Evolutionary conservation across 176 grass and related monocot species (phyloP).

Genomic region (Aechmea fasciata): DNA sequence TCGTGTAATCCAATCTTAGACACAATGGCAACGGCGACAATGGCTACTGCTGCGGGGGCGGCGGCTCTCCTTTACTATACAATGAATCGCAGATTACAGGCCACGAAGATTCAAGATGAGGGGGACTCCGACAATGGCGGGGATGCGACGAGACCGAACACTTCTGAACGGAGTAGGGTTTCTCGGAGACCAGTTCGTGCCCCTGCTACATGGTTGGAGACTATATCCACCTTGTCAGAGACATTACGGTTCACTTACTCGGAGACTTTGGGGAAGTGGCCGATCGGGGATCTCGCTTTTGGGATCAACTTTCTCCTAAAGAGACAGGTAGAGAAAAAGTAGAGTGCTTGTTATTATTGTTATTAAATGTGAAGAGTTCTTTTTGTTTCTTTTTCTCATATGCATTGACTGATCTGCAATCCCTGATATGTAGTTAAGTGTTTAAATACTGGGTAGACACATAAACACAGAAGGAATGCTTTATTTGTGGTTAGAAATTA

Average conservation of each 20-base stretch:
- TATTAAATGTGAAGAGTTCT: neutral
- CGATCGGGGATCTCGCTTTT: slow-evolving; percentile 86
- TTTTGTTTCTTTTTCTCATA: no score
- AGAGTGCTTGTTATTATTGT: neutral
- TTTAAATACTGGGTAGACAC: no score
- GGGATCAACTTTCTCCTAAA: slow-evolving; percentile 90
- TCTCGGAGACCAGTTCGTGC: slow-evolving; percentile 67
- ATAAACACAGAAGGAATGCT: no score
- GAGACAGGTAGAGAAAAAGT: slow-evolving; percentile 54
- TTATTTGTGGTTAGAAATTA: no score
- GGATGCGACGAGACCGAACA: neutral
- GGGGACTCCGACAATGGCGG: slow-evolving; percentile 24
- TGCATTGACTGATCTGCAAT: no score
- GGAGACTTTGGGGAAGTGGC: slow-evolving; percentile 95
- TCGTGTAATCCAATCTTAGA: neutral
- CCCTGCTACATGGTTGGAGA: slow-evolving; percentile 87
- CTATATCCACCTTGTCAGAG: slow-evolving; percentile 89
- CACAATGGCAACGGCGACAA: slow-evolving; percentile 61
- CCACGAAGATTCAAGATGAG: slow-evolving; percentile 32
- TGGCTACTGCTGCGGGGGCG: slow-evolving; percentile 66
- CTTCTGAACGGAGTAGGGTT: slow-evolving; percentile 36
- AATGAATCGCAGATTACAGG: slow-evolving; percentile 41
- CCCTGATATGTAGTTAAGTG: no score
- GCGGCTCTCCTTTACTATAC: slow-evolving; percentile 74
- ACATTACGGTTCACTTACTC: slow-evolving; percentile 90